Percentiles rank a stretch among this genome's conserved stretches.
phyloP scores from a whole-genome alignment of 495 filamentous ascomycete species.

The Mytilinidion resinicola region DNA sequence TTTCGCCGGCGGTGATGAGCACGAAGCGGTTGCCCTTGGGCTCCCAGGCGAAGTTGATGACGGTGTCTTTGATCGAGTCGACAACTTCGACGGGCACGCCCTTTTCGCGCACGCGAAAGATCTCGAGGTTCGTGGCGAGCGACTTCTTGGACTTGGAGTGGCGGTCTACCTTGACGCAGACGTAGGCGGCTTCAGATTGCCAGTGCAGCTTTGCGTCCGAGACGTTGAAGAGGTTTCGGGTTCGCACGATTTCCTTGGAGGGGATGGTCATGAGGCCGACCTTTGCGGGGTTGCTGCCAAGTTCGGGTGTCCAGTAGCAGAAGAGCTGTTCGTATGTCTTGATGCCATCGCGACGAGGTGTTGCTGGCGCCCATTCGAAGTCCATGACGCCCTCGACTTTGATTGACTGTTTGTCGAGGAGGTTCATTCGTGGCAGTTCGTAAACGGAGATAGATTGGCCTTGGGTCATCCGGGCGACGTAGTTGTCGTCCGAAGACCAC shows the following conservation, averaged over 20 bases:
- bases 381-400: constrained; percentile 96
- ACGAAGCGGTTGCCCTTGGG: constrained; percentile 96
- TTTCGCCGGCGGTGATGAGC: constrained; percentile 89
- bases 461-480: constrained; percentile 86
- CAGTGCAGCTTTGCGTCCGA: constrained; percentile 95
- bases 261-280: constrained; percentile 95
- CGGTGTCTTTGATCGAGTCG: constrained; percentile 92
- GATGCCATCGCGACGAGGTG: constrained; percentile 66
- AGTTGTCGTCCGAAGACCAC: constrained; percentile 96
- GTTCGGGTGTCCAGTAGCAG: constrained; percentile 98
- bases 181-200: constrained; percentile 88
- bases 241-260: constrained; percentile 85
- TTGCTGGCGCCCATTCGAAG: constrained; percentile 93
- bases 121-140: constrained; percentile 91
- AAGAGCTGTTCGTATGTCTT: constrained; percentile 91
- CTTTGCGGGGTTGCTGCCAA: constrained; percentile 95
- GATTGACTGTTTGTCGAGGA: constrained; percentile 80
- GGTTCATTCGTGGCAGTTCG: constrained; percentile 84
- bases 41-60: constrained; percentile 99
- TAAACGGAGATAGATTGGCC: constrained; percentile 88
- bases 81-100: constrained; percentile 97
- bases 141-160: constrained; percentile 99
- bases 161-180: constrained; percentile 97
- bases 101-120: constrained; percentile 94
- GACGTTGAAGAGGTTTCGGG: constrained; percentile 94